Percentiles rank a stretch among this genome's conserved stretches.
Evolutionary conservation across 2,329 filamentous ascomycete species (phyloP).

Genomic region (Diaporthe longicolla): DNA sequence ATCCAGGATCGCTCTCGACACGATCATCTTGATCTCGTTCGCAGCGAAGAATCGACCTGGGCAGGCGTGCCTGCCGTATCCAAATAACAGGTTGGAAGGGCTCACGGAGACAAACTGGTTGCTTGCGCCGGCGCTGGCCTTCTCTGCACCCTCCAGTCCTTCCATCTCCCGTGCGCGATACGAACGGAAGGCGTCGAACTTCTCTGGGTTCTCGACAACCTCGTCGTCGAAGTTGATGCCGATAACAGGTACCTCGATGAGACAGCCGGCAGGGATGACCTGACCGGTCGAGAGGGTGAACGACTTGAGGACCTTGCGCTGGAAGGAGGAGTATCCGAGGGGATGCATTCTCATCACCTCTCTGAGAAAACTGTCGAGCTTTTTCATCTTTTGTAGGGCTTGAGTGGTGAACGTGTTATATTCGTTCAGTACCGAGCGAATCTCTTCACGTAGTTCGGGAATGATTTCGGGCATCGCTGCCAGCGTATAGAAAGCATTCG

Average conservation of each 20-base stretch:
- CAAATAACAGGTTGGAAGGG: conserved; percentile 53
- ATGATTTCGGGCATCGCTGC: conserved; percentile 64
- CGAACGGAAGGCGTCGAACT: conserved; percentile 58
- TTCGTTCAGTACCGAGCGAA: conserved; percentile 54
- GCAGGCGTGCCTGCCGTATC: conserved; percentile 58
- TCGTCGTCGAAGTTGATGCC: conserved; percentile 55
- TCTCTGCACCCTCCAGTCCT: conserved; percentile 47
- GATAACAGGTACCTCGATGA: conserved; percentile 58
- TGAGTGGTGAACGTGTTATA: conserved; percentile 49
- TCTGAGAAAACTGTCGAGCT: conserved; percentile 51
- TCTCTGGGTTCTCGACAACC: conserved; percentile 53
- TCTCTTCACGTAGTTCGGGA: conserved; percentile 66
- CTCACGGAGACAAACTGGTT: conserved; percentile 59
- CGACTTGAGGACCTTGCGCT: conserved; percentile 63
- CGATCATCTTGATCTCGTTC: conserved; percentile 56
- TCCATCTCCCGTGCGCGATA: conserved; percentile 51
- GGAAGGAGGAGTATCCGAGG: conserved; percentile 57
- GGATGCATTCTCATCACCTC: conserved; percentile 51
- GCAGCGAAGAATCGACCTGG: conserved; percentile 56
- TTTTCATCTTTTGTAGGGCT: conserved; percentile 52
- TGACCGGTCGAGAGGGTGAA: conserved; percentile 69
- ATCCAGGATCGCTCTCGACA: conserved; percentile 48
- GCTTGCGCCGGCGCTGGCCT: conserved; percentile 47
- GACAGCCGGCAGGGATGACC: conserved; percentile 59
- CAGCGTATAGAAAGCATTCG: conserved; percentile 67